Base-by-base conservation (phyloP, 169 alveolate species). In the Eimeria acervulina region DNA sequence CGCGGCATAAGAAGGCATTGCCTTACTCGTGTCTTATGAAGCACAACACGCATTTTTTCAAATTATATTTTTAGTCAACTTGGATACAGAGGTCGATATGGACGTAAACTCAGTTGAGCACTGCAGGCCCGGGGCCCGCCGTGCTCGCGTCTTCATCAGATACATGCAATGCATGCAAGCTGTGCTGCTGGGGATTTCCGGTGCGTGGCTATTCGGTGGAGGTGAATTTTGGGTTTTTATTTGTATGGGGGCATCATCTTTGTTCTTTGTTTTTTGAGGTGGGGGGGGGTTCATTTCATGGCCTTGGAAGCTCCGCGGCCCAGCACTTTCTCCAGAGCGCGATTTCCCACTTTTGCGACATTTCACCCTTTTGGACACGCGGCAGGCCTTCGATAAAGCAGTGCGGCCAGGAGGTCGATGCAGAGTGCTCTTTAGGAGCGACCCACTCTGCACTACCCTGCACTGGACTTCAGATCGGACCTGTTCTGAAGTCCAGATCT, bases 231-330 rank as follows among this genome's bases (percentile, higher is more conserved):
- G 44, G 31, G 13, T 31, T 31, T n/a, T 10, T n/a, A 68, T 68
- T 68, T 68, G 40, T 31, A 68, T 68, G 21, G 13, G 23, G 44
- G 31, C 26, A 68, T n/a, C 78, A 10, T 0, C 78, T 31, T 31
- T 6, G 78, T 23, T 13, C 23, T 68, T 68, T 31, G 78, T 31
- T 68, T 31, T 68, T 7, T 68, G 40, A 7, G 2, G 44, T 42
- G 78, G 78, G 44, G 78, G 78, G 78, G 78, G 78, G 40, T 31
- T 68, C 40, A 68, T 68, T 68, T 68, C 78, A 28, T 68, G 44
- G 21, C 78, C 44, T 31, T 6, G 4, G 78, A 68, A 44, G 78
- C 78, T 68, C 44, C 78, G 40, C 21, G 78, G 44, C 78, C 31
- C 78, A 31, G 78, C 78, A 42, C 78, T 68, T 23, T 68, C 36